phyloP scores from a whole-genome alignment of 768 basidiomycete species.

The Mycena amicta region DNA sequence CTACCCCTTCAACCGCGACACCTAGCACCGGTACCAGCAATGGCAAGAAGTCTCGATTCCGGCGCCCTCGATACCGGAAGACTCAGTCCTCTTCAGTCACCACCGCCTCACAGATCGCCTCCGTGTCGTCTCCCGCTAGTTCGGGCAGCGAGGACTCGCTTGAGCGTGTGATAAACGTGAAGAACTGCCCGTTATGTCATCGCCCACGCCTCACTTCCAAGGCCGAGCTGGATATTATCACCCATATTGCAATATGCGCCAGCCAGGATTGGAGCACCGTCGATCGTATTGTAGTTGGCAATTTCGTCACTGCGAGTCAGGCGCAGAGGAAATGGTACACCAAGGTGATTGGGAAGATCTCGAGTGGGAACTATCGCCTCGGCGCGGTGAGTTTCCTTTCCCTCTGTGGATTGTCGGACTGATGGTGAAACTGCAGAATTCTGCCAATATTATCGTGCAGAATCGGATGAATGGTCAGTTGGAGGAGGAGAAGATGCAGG shows the following conservation, averaged over 20 bases:
- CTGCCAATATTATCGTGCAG: conserved; percentile 97
- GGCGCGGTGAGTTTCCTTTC: conserved; percentile 69
- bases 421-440: conserved; percentile 59
- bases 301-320: conserved; percentile 92
- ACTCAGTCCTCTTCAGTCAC: conserved; percentile 13
- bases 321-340: conserved; percentile 98
- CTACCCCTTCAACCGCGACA: conserved; percentile 1
- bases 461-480: conserved; percentile 89
- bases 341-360: conserved; percentile 84
- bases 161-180: conserved; percentile 93
- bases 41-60: conserved; percentile 27
- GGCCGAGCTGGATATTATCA: conserved; percentile 92
- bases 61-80: conserved; percentile 26
- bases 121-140: conserved; percentile 14
- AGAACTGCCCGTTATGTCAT: conserved; percentile 92
- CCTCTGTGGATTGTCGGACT: not conserved
- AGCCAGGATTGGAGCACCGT: conserved; percentile 91
- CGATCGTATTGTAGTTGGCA: conserved; percentile 87
- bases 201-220: conserved; percentile 82
- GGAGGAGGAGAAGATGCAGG: conserved; percentile 98
- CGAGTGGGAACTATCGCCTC: conserved; percentile 83
- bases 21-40: conserved; percentile 9
- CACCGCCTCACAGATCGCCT: conserved; percentile 23
- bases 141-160: conserved; percentile 38
- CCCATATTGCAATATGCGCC: conserved; percentile 96